phyloP scores from a whole-genome alignment of 305 asterid species.

The Plantago lanceolata region DNA sequence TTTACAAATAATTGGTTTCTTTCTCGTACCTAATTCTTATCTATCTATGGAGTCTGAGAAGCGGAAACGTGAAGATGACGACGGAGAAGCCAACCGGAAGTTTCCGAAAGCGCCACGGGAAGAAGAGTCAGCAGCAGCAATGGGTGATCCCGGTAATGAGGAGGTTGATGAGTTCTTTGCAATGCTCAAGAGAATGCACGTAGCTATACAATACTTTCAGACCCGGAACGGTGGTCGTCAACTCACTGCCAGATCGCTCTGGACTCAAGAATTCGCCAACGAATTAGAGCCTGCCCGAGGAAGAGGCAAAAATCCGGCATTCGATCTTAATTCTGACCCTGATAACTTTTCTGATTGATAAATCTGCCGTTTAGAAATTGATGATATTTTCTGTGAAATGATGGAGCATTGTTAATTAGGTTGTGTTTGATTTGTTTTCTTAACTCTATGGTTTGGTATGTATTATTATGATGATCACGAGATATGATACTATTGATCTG shows the following conservation, averaged over 20 bases:
- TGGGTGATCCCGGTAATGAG: slow-evolving; percentile 28
- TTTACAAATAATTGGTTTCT: no score
- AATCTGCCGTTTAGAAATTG: no score
- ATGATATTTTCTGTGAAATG: no score
- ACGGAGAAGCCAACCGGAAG: slow-evolving; percentile 23
- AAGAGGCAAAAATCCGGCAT: slow-evolving; percentile 15
- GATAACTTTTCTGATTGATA: slow-evolving; percentile 17
- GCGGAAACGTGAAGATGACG: slow-evolving; percentile 23
- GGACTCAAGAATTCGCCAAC: slow-evolving; percentile 34
- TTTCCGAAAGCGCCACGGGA: slow-evolving; percentile 13
- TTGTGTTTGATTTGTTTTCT: no score
- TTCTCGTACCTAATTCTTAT: no score
- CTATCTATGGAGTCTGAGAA: slow-evolving; percentile 27
- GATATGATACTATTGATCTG: no score
- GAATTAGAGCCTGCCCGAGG: slow-evolving; percentile 15
- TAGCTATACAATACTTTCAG: slow-evolving; percentile 36
- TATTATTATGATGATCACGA: no score
- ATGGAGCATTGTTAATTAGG: no score
- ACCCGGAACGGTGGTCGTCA: slow-evolving; percentile 22
- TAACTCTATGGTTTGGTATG: no score
- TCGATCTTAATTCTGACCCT: slow-evolving; percentile 53
- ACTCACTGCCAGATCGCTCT: slow-evolving; percentile 17
- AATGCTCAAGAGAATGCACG: slow-evolving; percentile 35
- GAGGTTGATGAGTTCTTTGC: slow-evolving; percentile 52
- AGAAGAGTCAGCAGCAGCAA: slow-evolving; percentile 7